Evolutionary conservation across 495 filamentous ascomycete species (phyloP).

Genomic region (Monascus purpureus): DNA sequence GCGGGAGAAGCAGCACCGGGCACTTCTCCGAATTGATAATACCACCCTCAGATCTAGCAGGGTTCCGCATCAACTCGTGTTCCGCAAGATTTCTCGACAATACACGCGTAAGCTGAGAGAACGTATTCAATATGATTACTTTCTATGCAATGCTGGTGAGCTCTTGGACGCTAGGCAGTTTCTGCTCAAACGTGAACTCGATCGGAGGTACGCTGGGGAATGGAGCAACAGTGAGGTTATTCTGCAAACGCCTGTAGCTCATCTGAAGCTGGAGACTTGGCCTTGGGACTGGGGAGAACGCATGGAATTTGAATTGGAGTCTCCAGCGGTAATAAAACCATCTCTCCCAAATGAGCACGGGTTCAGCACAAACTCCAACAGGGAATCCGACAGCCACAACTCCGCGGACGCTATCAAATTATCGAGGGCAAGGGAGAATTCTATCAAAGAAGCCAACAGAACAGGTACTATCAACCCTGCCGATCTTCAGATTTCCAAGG

Average conservation of each 20-base stretch:
- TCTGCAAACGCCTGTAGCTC: slow-evolving; percentile 3
- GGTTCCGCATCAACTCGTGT: slow-evolving; percentile 11
- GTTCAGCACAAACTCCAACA: not conserved
- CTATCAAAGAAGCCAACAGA: slow-evolving; percentile 3
- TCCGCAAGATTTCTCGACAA: slow-evolving; percentile 9
- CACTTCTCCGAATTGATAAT: slow-evolving; percentile 17
- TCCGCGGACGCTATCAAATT: not conserved
- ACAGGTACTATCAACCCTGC: too few relatives aligned
- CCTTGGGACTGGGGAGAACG: slow-evolving; percentile 13
- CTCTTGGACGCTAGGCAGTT: slow-evolving; percentile 15
- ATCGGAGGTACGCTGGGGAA: slow-evolving; percentile 14
- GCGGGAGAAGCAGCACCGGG: slow-evolving; percentile 16
- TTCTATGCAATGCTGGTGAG: slow-evolving; percentile 15
- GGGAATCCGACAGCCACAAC: not conserved
- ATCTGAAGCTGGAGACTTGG: not conserved
- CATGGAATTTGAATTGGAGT: too few relatives aligned
- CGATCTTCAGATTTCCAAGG: too few relatives aligned
- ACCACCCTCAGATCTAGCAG: slow-evolving; percentile 6
- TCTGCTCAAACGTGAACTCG: slow-evolving; percentile 12
- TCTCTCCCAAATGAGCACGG: not conserved
- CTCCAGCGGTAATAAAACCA: not conserved
- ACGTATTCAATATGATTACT: slow-evolving; percentile 5
- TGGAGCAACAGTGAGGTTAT: slow-evolving; percentile 17
- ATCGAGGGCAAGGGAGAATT: not conserved
- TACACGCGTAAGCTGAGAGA: slow-evolving; percentile 4